Evolutionary conservation across 192 early-diverging fungal genomes (phyloP).

Genomic region (Dissophora ornata): DNA sequence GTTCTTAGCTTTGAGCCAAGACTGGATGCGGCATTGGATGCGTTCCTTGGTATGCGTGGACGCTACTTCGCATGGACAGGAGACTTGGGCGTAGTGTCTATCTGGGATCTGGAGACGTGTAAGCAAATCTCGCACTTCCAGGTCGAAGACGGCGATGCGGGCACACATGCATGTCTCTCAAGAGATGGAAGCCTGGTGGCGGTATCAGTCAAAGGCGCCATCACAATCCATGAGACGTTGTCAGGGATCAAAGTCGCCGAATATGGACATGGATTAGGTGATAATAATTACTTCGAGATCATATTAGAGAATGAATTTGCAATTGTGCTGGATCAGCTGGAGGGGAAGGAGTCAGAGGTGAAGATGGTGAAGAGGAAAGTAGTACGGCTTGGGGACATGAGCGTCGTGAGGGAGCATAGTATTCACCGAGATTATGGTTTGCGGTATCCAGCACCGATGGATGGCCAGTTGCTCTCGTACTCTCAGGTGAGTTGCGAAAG

Average conservation of each 20-base stretch:
- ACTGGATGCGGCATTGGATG: background rate
- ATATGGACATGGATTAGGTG: background rate
- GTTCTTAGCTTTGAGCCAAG: background rate
- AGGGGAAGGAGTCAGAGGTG: no score
- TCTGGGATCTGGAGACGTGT: slow-evolving; percentile 19
- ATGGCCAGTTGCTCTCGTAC: no score
- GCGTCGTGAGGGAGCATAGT: no score
- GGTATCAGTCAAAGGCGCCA: background rate
- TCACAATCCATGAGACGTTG: slow-evolving; percentile 2
- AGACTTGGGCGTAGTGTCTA: background rate
- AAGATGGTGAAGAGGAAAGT: no score
- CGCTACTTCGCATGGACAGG: slow-evolving; percentile 16
- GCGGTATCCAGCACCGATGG: no score
- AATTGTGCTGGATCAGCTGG: no score
- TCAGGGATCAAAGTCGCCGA: slow-evolving; percentile 8
- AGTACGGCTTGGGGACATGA: no score
- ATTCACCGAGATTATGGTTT: no score
- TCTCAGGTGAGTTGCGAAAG: no score
- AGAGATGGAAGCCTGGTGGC: background rate
- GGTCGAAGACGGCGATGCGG: background rate
- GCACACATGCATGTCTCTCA: background rate
- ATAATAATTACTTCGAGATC: background rate
- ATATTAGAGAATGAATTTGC: slow-evolving; percentile 4
- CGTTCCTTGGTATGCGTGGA: background rate
- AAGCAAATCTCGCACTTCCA: background rate